phyloP scores from a whole-genome alignment of 2,329 filamentous ascomycete species.

The Talaromyces sp. region DNA sequence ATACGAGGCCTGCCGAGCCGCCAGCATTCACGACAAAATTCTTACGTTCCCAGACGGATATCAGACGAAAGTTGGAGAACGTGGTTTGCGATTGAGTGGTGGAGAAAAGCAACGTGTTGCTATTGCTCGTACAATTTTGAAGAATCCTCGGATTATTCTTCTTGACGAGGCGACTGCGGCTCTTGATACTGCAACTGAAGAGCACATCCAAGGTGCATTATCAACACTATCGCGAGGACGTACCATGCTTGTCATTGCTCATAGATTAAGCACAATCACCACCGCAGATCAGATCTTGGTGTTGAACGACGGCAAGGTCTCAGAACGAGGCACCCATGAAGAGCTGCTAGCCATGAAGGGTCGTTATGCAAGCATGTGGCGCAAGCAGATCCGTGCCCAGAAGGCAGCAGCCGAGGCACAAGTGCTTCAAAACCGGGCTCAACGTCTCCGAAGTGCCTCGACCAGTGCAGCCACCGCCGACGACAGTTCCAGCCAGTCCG shows the following conservation, averaged over 20 bases:
- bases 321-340: constrained; percentile 72
- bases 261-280: constrained; percentile 79
- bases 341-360: constrained; percentile 66
- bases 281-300: constrained; percentile 82
- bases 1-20: constrained; percentile 73
- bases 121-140: constrained; percentile 87
- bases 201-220: constrained; percentile 85
- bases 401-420: constrained; percentile 59
- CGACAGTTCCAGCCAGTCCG: constrained; percentile 58
- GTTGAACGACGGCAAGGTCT: constrained; percentile 68
- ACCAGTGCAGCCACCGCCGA: constrained; percentile 61
- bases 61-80: constrained; percentile 83
- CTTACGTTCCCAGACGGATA: constrained; percentile 83
- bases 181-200: constrained; percentile 84
- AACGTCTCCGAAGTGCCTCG: constrained; percentile 37
- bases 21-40: constrained; percentile 90
- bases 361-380: constrained; percentile 81
- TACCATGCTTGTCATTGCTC: constrained; percentile 92
- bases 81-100: constrained; percentile 78
- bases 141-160: constrained; percentile 86
- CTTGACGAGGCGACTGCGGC: constrained; percentile 91
- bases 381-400: constrained; percentile 77
- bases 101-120: constrained; percentile 92
- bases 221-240: constrained; percentile 75
- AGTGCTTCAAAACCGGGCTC: constrained; percentile 38